Evolutionary conservation across 2,329 filamentous ascomycete genomes (phyloP), one percentile per base, ranked within the genome.

Genomic region (Hirsutella minnesotensis): DNA sequence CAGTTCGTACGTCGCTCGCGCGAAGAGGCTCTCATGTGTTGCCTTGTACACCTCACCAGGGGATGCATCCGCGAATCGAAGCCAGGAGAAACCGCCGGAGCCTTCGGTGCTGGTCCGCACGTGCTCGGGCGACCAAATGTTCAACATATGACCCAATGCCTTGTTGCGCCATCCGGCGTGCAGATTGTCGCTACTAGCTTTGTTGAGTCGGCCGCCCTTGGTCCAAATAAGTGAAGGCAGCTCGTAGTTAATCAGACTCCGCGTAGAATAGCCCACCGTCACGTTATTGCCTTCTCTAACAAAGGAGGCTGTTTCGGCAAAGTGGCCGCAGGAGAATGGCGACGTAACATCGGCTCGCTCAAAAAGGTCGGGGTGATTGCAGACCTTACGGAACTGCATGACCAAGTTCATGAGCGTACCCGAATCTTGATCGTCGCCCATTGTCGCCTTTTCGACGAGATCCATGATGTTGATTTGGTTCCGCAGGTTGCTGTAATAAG

Each of bases 301-400:
- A 61, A 98, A 96, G 0, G 89, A 95, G 0, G 86, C 89, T 0
- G 90, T 95, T 67, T 98, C 92, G 13, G 89, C 92, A 63, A 90
- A 98, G 59, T 83, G 78, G n/a, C 81, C 79, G 53, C 83, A 80
- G 1, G 86, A 83, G 54, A 90, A 82, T 0, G 92, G 87, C 9
- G 89, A 95, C 20, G 77, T 82, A 9, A 87, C 94, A 47, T 96
- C 90, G 9, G 90, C 89, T 38, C 92, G 83, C 63, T 98, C 89
- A 53, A 98, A 98, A 29, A 98, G 66, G 64, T 98, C 92, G 0
- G 92, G 92, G 59, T 98, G 92, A 58, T 98, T 98, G 69, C 92
- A 98, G 44, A 98, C 92, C 67, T 98, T 98, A 54, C 92, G 80
- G 76, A 98, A 98, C 65, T 98, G 92, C 92, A 98, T 98, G 49